Evolutionary conservation across 2,329 filamentous ascomycete genomes (phyloP).

Genomic region (Venturia nashicola): DNA sequence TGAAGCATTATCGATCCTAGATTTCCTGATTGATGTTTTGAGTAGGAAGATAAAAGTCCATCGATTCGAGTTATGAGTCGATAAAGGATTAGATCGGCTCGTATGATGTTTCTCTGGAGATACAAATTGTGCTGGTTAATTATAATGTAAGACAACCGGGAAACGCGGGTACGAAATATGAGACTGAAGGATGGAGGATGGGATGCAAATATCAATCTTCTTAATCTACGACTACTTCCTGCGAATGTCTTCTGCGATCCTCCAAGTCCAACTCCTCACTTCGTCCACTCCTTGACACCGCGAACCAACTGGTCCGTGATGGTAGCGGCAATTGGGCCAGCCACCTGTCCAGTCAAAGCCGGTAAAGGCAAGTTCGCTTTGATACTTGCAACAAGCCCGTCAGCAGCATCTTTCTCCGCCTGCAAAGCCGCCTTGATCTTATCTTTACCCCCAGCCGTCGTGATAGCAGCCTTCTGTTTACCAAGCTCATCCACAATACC

Average conservation of each 20-base stretch:
- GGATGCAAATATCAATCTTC: neutral
- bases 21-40: too few relatives aligned
- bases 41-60: too few relatives aligned
- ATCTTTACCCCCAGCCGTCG: neutral
- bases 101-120: too few relatives aligned
- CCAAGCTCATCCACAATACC: neutral
- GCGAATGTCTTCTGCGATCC: too few relatives aligned
- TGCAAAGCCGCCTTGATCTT: neutral
- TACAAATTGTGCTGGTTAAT: too few relatives aligned
- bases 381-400: neutral
- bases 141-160: too few relatives aligned
- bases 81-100: too few relatives aligned
- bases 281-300: constrained; percentile 4
- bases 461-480: neutral
- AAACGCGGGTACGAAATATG: too few relatives aligned
- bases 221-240: too few relatives aligned
- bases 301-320: neutral
- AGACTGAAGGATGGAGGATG: neutral
- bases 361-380: neutral
- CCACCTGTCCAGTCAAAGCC: neutral
- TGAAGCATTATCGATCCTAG: too few relatives aligned
- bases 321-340: neutral
- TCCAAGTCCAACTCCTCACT: neutral
- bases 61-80: too few relatives aligned
- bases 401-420: neutral